Percentiles rank a stretch among this genome's conserved stretches.
Conservation (phyloP, 352 stramenopile species). For the Globisporangium paroecandrum region DNA sequence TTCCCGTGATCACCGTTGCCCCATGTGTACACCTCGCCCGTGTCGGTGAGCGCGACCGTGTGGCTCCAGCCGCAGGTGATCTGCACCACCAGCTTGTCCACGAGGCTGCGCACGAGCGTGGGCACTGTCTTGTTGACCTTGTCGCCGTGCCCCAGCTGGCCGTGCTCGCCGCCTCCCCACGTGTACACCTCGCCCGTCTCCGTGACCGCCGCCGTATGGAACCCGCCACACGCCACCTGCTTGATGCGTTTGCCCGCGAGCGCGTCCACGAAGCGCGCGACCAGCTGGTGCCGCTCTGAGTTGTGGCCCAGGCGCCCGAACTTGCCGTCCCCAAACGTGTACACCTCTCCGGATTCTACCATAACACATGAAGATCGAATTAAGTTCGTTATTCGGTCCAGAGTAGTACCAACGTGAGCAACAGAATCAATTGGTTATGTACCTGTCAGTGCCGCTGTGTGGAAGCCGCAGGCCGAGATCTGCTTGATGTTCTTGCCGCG, state of each 20-base stretch:
- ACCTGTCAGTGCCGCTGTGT: constrained; percentile 78
- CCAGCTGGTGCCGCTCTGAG: constrained; percentile 77
- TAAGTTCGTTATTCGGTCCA: background rate
- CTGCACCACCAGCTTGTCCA: constrained; percentile 88
- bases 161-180: constrained; percentile 90
- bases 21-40: constrained; percentile 93
- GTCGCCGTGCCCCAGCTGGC: constrained; percentile 95
- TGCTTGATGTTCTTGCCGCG: constrained; percentile 85
- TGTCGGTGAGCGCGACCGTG: constrained; percentile 91
- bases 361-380: background rate
- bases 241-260: constrained; percentile 74
- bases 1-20: constrained; percentile 93
- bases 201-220: constrained; percentile 84
- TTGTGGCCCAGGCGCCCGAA: constrained; percentile 85
- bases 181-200: constrained; percentile 86
- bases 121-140: constrained; percentile 95
- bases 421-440: background rate
- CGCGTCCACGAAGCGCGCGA: constrained; percentile 68
- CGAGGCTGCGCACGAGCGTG: constrained; percentile 88
- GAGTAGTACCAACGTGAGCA: background rate
- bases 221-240: constrained; percentile 86
- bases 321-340: constrained; percentile 92
- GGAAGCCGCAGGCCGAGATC: constrained; percentile 87
- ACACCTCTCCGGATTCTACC: constrained; percentile 88
- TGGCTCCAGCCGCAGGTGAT: constrained; percentile 97